These are phyloP conservation scores for Diaporthe sp. DNA, from an alignment of 2,329 filamentous ascomycete species.

Conservation along the genomic window DNA sequence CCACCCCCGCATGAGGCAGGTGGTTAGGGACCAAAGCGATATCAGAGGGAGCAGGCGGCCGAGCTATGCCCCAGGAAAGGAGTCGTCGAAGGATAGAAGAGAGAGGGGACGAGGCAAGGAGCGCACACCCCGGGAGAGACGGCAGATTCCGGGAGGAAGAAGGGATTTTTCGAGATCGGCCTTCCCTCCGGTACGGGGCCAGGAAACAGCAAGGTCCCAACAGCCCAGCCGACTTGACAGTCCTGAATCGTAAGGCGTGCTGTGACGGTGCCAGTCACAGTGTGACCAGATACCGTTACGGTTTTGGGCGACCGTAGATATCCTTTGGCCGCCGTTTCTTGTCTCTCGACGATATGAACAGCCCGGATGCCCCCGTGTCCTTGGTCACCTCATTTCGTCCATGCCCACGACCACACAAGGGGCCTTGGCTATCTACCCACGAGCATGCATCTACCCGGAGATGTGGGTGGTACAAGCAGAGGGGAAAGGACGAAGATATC, in stretches of 20 bases:
- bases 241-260: conserved; percentile 2
- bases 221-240: neutral
- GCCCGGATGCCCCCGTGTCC: neutral
- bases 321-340: neutral
- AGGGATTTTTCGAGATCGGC: neutral
- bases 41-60: neutral
- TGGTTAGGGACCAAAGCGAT: neutral
- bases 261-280: neutral
- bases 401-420: neutral
- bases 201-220: neutral
- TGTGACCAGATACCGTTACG: neutral
- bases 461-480: neutral
- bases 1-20: neutral
- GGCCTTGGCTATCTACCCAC: neutral
- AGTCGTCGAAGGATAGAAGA: neutral
- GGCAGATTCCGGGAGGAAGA: neutral
- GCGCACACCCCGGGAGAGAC: neutral
- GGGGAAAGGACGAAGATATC: neutral
- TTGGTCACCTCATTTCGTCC: neutral
- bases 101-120: neutral
- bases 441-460: neutral
- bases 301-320: neutral
- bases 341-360: neutral
- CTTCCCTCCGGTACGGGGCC: neutral
- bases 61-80: neutral